phyloP scores from a whole-genome alignment of 441 rosid species.

The Manihot esculenta region DNA sequence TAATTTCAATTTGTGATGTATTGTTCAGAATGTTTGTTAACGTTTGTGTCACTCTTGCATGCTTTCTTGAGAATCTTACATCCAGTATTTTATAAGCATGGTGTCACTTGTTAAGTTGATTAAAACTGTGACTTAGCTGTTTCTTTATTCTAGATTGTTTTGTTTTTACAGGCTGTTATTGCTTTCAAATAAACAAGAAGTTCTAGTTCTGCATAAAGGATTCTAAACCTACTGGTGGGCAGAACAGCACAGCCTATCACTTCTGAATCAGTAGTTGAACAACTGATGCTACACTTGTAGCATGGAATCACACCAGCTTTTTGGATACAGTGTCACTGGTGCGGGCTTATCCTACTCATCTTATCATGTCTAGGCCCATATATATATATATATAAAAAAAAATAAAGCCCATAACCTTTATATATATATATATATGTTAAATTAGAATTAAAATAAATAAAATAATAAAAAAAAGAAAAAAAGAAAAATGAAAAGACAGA shows the following conservation, averaged over 20 bases:
- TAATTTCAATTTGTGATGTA: background rate
- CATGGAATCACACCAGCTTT: conserved; percentile 56
- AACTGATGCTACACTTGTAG: conserved; percentile 34
- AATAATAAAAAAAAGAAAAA: no score
- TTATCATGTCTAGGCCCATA: no score
- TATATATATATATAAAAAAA: no score
- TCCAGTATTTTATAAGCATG: conserved; percentile 40
- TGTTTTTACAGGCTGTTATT: conserved; percentile 45
- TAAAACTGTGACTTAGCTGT: background rate
- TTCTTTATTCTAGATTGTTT: conserved; percentile 12
- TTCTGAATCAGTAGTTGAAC: conserved; percentile 35
- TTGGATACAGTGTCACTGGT: conserved; percentile 35
- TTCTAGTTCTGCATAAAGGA: background rate
- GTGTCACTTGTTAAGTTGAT: conserved; percentile 50
- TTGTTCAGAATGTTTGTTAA: background rate
- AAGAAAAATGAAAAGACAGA: no score
- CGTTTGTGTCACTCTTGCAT: conserved; percentile 12
- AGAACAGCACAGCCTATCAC: conserved; percentile 38
- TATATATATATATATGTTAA: no score
- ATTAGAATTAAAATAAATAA: no score
- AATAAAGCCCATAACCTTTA: no score
- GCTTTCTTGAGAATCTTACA: no score
- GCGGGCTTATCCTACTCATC: conserved; percentile 43
- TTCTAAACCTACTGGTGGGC: background rate
- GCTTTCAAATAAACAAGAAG: conserved; percentile 32